Conservation (phyloP, 163 green algal species). For the Scenedesmus sp. region DNA sequence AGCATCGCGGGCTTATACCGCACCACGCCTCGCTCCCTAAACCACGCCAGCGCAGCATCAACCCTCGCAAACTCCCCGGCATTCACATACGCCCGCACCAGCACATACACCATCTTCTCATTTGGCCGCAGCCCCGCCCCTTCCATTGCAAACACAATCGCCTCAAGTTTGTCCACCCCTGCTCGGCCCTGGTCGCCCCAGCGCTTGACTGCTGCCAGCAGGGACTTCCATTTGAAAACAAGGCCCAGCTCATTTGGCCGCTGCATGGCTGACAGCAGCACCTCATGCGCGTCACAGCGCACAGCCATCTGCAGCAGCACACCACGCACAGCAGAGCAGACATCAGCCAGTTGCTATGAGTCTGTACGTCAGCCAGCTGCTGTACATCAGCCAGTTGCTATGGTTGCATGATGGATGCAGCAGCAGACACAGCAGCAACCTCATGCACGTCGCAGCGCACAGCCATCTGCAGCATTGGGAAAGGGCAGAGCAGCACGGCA, state of each 20-base stretch:
- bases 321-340: too few relatives aligned
- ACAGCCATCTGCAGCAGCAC: slow-evolving; percentile 25
- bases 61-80: not conserved
- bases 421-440: not conserved
- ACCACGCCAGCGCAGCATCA: slow-evolving; percentile 10
- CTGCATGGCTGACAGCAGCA: slow-evolving; percentile 41
- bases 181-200: slow-evolving; percentile 15
- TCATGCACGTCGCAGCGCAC: not conserved
- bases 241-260: slow-evolving; percentile 39
- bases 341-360: not conserved
- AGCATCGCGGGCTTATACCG: slow-evolving; percentile 29
- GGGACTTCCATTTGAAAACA: slow-evolving; percentile 33
- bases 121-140: not conserved
- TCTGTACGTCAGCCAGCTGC: too few relatives aligned
- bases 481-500: not conserved
- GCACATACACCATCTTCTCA: slow-evolving; percentile 7
- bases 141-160: slow-evolving; percentile 20
- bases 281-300: slow-evolving; percentile 21
- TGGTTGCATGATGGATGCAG: too few relatives aligned
- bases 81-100: slow-evolving; percentile 38
- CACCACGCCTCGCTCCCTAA: not conserved
- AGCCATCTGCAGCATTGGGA: not conserved
- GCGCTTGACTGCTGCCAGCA: slow-evolving; percentile 21
- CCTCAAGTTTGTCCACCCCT: slow-evolving; percentile 18
- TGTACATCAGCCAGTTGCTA: too few relatives aligned